Base-by-base conservation (phyloP, 2,329 filamentous ascomycete species). In the Colletotrichum siamense region DNA sequence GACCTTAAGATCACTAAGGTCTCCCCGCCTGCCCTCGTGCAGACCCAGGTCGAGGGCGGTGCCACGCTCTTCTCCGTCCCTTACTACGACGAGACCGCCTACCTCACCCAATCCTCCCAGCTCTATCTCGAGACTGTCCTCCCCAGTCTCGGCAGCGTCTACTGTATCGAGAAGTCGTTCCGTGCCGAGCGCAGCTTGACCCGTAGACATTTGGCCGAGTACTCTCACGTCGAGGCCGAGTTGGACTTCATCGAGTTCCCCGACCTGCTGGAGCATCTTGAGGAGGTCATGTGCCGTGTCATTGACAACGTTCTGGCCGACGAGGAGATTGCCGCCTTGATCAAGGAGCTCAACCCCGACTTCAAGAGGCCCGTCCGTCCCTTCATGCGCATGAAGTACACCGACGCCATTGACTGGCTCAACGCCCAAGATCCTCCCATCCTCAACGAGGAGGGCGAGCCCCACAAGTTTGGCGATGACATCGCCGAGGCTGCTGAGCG, bases 81-180 rank as follows among this genome's bases (percentile, higher is more conserved):
- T 82, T 98, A 97, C 89, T 98, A 98, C 86, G 94, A 93, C 80
- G 95, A 98, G 86, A 91, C 94, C 80, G 95, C 97, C 76, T 99
- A 96, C 88, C 92, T 99, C 78, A 99, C 97, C 6, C 97, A 99
- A 87, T 98, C 96, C 5, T 98, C 95, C 39, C 97, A 99, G 87
- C 92, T 99, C 70, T 99, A 99, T 87, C 94, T 99, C 75, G 97
- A 99, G 89, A 99, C 97, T 36, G 95, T 94, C 79, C 89, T 99
- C 36, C 95, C 96, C 13, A 95, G 94, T 68, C 90, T 99, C 81
- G 97, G 97, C 80, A 95, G 98, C 84, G 96, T 98, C 69, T 99
- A 98, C 91, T 99, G 96, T 84, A 96, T 99, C 82, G 96, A 98
- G 86, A 98, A 98, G 86, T 99, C 96, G 3, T 99, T 99, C 93